These are phyloP conservation scores for Pleoardoris graminearum DNA, from an alignment of 2,329 filamentous ascomycete species.

Conservation along the genomic window DNA sequence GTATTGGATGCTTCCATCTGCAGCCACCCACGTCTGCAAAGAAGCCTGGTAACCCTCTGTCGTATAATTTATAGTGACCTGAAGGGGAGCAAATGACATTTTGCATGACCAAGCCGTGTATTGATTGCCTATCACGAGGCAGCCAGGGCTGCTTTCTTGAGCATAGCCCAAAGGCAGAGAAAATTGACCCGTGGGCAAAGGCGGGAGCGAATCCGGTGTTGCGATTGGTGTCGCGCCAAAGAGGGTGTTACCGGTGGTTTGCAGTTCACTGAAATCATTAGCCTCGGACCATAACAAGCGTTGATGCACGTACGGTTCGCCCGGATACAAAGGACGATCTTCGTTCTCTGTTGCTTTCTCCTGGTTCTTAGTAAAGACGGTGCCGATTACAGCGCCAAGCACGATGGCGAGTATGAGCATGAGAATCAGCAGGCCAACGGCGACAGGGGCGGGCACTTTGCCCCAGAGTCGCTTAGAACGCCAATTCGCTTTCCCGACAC, in stretches of 20 bases:
- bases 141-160: conserved; percentile 54
- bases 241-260: conserved; percentile 52
- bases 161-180: conserved; percentile 52
- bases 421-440: conserved; percentile 51
- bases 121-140: conserved; percentile 52
- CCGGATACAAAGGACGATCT: conserved; percentile 17
- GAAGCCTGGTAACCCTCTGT: conserved; percentile 21
- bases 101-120: conserved; percentile 57
- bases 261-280: conserved; percentile 42
- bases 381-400: conserved; percentile 59
- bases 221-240: conserved; percentile 57
- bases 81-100: conserved; percentile 41
- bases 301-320: conserved; percentile 34
- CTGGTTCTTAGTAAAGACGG: conserved; percentile 52
- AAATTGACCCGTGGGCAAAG: conserved; percentile 56
- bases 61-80: conserved; percentile 29
- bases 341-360: conserved; percentile 21
- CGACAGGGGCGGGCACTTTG: conserved; percentile 55
- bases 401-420: conserved; percentile 52
- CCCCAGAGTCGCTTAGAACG: conserved; percentile 53
- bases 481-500: conserved; percentile 37
- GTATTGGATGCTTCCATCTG: conserved; percentile 56
- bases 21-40: conserved; percentile 29
- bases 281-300: not conserved
- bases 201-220: conserved; percentile 49